A percentile compares a stretch with the other conserved stretches of the same genome.
phyloP scores from a whole-genome alignment of 495 filamentous ascomycete species.

The Neurospora tetrasperma region DNA sequence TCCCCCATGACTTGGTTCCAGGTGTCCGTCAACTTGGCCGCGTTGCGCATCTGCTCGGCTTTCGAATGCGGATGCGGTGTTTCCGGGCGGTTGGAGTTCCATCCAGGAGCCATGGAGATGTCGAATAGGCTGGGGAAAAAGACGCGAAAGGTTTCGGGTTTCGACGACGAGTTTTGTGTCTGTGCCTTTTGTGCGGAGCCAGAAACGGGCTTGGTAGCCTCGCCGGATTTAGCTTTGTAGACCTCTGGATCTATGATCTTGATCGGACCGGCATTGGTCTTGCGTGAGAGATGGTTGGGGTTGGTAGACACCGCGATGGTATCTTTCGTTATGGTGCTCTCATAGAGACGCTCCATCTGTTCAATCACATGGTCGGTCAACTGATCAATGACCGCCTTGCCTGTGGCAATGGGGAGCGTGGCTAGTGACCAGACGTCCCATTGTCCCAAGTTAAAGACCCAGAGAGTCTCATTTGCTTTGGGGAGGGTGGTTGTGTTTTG shows the following conservation, averaged over 20 bases:
- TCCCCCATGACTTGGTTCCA: conserved; percentile 24
- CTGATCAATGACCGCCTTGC: conserved; percentile 17
- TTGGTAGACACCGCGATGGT: conserved; percentile 13
- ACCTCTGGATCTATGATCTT: background rate
- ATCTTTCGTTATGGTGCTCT: conserved; percentile 17
- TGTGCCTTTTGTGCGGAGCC: background rate
- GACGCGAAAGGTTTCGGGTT: conserved; percentile 23
- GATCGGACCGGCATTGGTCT: conserved; percentile 9
- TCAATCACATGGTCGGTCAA: conserved; percentile 25
- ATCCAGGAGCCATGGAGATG: conserved; percentile 34
- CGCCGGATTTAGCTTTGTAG: background rate
- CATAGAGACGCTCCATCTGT: conserved; percentile 33
- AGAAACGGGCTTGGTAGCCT: background rate
- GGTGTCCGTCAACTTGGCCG: conserved; percentile 19
- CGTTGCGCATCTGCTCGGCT: conserved; percentile 28
- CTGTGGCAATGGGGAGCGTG: conserved; percentile 25
- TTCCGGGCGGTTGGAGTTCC: conserved; percentile 16
- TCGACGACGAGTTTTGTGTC: background rate
- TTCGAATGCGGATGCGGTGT: conserved; percentile 19
- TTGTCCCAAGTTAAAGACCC: conserved; percentile 35
- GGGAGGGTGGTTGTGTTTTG: conserved; percentile 14
- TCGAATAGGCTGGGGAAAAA: conserved; percentile 36
- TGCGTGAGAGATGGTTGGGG: background rate
- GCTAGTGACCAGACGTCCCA: conserved; percentile 41
- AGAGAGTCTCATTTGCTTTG: conserved; percentile 27